Evolutionary conservation across 1,284 basidiomycete genomes (phyloP), one percentile per base, ranked within the genome.

Genomic region (Ustilago hordei): DNA sequence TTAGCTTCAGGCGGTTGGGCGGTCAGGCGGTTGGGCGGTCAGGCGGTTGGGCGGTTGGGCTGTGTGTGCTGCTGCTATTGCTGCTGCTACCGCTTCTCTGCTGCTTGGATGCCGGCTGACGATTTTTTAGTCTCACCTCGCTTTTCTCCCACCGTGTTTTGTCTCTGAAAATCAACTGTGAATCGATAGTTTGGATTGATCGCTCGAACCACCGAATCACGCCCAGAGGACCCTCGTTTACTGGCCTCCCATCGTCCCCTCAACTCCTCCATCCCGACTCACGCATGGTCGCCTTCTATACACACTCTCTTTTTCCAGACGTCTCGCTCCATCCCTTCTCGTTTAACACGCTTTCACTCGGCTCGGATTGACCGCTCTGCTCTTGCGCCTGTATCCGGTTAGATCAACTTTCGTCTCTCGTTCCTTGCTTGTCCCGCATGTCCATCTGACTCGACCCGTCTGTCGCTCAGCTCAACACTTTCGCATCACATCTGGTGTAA

Each of bases 61-160:
- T 50, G 48, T 28, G 23, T 50, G 48, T 45, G 43, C 43, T 28
- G 23, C 23, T 28, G 2, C 23, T 23, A 2, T 2, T 23, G 23
- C 23, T 28, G 38, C 15, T 39, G 4, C 38, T 39, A 11, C 11
- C 15, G 4, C 38, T 9, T 5, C 15, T 9, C 50, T 31, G 50
- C 50, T 55, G 36, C 54, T 55, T n/a, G 13, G n/a, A 15, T 50
- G 48, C 28, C 48, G 48, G 31, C 48, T 50, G 48, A 28, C 13
- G 23, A 50, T 50, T 50, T 17, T 17, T 41, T 12, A 6, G 13
- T 41, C 17, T 41, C 39, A 31, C 2, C 38, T 48, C 19, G 45
- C 13, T 48, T 34, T 8, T 54, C 52, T 54, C 28, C 48, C 48
- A 50, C 28, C 38, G 38, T 17, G 2, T 17, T 39, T 39, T 32